Evolutionary conservation across 2,329 filamentous ascomycete species (phyloP).

Genomic region (Monosporascus sp.): DNA sequence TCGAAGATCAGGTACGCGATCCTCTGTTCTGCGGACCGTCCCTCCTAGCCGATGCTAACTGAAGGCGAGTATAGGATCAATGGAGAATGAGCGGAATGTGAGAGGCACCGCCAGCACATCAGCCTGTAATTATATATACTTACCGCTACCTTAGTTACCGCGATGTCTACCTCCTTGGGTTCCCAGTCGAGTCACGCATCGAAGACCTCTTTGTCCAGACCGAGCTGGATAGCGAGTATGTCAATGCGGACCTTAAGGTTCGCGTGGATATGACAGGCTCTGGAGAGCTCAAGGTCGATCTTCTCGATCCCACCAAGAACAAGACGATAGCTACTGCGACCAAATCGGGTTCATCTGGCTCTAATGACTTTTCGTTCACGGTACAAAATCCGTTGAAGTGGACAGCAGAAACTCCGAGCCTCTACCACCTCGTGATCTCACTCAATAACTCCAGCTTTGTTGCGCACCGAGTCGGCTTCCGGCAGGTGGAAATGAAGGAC

Average conservation of each 20-base stretch:
- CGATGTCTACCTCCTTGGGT: constrained; percentile 55
- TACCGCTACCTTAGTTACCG: constrained; percentile 34
- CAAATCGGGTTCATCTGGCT: constrained; percentile 36
- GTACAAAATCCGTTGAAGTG: constrained; percentile 50
- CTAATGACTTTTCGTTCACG: constrained; percentile 18
- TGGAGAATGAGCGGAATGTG: constrained; percentile 54
- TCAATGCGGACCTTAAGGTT: constrained; percentile 44
- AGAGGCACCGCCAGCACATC: background rate
- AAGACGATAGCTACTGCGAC: constrained; percentile 51
- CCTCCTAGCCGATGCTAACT: constrained; percentile 1
- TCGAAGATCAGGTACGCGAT: constrained; percentile 45
- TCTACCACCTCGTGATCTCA: constrained; percentile 42
- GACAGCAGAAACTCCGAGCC: constrained; percentile 56
- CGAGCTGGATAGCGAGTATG: constrained; percentile 45
- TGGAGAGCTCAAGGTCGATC: constrained; percentile 56
- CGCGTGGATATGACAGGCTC: constrained; percentile 42
- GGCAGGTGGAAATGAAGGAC: constrained; percentile 53
- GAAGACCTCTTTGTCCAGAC: constrained; percentile 53
- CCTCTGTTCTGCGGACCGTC: background rate
- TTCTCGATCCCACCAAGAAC: constrained; percentile 51
- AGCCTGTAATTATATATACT: background rate
- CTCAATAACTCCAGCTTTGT: constrained; percentile 28
- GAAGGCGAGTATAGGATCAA: constrained; percentile 39
- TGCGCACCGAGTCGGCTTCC: constrained; percentile 52
- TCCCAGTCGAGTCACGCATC: constrained; percentile 48